Percentiles rank a stretch among this genome's conserved stretches.
These are phyloP conservation scores for Cladosporium phlei DNA, from an alignment of 2,329 filamentous ascomycete species.

Conservation along the genomic window DNA sequence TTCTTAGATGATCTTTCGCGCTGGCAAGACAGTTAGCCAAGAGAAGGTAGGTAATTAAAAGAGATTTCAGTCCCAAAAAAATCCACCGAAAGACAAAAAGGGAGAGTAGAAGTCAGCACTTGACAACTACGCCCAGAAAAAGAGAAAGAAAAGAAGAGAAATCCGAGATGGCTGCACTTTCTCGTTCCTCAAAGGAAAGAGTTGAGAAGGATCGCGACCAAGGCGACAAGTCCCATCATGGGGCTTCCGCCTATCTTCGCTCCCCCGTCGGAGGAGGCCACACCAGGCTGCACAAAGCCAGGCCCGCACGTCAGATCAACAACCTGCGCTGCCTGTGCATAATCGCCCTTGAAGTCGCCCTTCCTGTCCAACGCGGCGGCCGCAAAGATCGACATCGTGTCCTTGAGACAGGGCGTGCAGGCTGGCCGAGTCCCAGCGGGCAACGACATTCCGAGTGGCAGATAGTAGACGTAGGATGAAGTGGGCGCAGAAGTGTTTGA, in stretches of 20 bases:
- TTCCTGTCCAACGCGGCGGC: constrained; percentile 60
- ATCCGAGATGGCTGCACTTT: too few species aligned
- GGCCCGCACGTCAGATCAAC: constrained; percentile 63
- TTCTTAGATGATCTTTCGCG: too few species aligned
- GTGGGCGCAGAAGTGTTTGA: constrained; percentile 67
- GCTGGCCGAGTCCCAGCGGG: constrained; percentile 63
- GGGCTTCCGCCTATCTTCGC: background rate
- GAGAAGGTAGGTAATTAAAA: too few species aligned
- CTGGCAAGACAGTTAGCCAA: too few species aligned
- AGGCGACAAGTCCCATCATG: background rate
- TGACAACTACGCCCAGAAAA: background rate
- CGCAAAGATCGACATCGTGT: constrained; percentile 79
- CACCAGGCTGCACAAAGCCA: constrained; percentile 38
- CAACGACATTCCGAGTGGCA: constrained; percentile 71
- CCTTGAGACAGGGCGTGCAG: constrained; percentile 70
- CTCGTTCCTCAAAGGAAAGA: background rate
- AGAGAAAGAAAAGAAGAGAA: background rate
- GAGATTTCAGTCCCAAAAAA: too few species aligned
- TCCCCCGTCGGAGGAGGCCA: background rate
- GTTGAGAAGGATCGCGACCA: background rate
- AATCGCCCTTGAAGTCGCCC: constrained; percentile 57
- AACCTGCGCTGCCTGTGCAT: constrained; percentile 64
- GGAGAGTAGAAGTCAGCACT: constrained; percentile 2
- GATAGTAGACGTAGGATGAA: constrained; percentile 77
- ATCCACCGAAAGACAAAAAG: background rate